Evolutionary conservation across 2,329 filamentous ascomycete species (phyloP).

Genomic region (Fusarium torulosum): DNA sequence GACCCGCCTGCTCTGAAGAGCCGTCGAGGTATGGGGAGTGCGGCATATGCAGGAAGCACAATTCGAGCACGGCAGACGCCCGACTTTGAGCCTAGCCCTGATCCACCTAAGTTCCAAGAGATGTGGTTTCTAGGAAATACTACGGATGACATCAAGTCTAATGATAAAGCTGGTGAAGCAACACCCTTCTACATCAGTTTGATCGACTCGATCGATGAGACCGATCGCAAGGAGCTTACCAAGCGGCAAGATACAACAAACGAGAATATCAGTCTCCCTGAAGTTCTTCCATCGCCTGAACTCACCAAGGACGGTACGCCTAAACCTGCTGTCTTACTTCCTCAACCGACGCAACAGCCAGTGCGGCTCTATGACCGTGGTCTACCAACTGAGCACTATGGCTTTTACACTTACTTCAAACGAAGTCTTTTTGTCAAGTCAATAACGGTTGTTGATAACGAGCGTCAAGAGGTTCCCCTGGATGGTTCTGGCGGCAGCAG

Average conservation of each 20-base stretch:
- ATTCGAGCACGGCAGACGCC: conserved; percentile 38
- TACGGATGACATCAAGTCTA: conserved; percentile 77
- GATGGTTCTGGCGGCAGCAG: conserved; percentile 68
- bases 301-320: conserved; percentile 78
- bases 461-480: conserved; percentile 56
- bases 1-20: conserved; percentile 48
- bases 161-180: conserved; percentile 82
- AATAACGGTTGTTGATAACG: conserved; percentile 57
- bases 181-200: conserved; percentile 91
- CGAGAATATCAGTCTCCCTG: conserved; percentile 47
- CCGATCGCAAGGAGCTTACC: conserved; percentile 46
- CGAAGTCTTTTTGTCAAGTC: conserved; percentile 85
- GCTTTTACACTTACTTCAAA: conserved; percentile 93
- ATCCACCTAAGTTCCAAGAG: conserved; percentile 73
- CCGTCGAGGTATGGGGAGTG: conserved; percentile 46
- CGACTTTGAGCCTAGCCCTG: conserved; percentile 64
- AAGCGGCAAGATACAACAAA: conserved; percentile 40
- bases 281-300: conserved; percentile 72
- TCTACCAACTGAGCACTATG: conserved; percentile 85
- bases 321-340: conserved; percentile 77
- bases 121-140: conserved; percentile 87
- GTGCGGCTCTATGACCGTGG: conserved; percentile 88
- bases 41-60: conserved; percentile 42
- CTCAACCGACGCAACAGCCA: conserved; percentile 79
- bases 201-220: conserved; percentile 61